Evolutionary conservation across 2,329 filamentous ascomycete genomes (phyloP).

Genomic region (Fusarium agapanthi): DNA sequence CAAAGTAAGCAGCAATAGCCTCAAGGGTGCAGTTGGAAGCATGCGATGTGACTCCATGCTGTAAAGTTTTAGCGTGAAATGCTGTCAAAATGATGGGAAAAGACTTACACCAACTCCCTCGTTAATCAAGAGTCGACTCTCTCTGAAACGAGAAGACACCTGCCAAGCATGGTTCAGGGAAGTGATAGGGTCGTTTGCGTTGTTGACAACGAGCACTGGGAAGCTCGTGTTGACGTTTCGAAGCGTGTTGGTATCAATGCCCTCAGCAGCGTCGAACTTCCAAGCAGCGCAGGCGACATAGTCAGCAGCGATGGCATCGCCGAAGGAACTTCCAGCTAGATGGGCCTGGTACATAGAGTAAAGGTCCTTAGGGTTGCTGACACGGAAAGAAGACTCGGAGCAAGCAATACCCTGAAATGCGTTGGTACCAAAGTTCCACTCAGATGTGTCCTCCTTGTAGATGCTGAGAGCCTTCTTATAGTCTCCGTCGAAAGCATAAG

Average conservation of each 20-base stretch:
- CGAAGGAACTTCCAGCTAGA: constrained; percentile 20
- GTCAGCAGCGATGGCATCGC: constrained; percentile 10
- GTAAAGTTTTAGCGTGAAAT: neutral
- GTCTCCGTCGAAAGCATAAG: neutral
- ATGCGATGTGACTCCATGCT: constrained; percentile 29
- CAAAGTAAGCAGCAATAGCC: constrained; percentile 20
- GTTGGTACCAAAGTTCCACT: constrained; percentile 21
- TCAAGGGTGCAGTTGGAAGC: constrained; percentile 14
- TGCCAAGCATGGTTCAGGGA: constrained; percentile 27
- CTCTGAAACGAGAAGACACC: constrained; percentile 23
- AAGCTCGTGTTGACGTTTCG: constrained; percentile 32
- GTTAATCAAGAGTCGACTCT: constrained; percentile 29
- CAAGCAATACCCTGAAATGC: constrained; percentile 25
- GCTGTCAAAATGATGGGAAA: accelerated
- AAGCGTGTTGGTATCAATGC: constrained; percentile 11
- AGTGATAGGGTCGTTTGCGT: constrained; percentile 33
- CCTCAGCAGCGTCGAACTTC: constrained; percentile 28
- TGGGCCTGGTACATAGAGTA: constrained; percentile 16
- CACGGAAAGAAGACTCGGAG: constrained; percentile 22
- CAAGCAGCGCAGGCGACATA: constrained; percentile 17
- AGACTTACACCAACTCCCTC: constrained; percentile 35
- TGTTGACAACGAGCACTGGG: constrained; percentile 31
- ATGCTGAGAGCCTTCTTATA: constrained; percentile 17
- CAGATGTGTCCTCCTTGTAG: constrained; percentile 1
- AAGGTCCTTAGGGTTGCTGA: constrained; percentile 10